Evolutionary conservation across 2,329 filamentous ascomycete genomes (phyloP).

Genomic region (Aulographum hederae): DNA sequence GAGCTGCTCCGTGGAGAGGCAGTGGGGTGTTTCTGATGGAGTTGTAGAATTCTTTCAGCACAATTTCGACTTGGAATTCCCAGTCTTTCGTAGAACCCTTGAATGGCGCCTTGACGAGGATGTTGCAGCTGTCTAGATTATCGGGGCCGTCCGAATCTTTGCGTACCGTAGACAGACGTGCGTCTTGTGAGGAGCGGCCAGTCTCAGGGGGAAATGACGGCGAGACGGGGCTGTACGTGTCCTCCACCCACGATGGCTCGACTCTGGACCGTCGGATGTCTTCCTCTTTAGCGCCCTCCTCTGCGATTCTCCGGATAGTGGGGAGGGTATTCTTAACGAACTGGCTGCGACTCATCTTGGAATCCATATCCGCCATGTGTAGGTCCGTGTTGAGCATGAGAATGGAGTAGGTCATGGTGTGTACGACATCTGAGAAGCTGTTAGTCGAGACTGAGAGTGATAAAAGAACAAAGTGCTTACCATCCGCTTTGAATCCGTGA

Average conservation of each 20-base stretch:
- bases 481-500: constrained; percentile 79
- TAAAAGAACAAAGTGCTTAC: constrained; percentile 30
- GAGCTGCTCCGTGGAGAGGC: constrained; percentile 59
- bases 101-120: constrained; percentile 61
- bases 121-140: constrained; percentile 41
- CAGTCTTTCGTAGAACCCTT: constrained; percentile 60
- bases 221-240: constrained; percentile 6
- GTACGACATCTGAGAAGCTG: constrained; percentile 57
- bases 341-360: constrained; percentile 87
- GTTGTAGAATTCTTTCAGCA: constrained; percentile 78
- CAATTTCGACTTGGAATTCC: constrained; percentile 78
- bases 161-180: constrained; percentile 10
- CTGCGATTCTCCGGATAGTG: constrained; percentile 60
- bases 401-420: constrained; percentile 93
- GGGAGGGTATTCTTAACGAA: constrained; percentile 95
- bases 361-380: constrained; percentile 84
- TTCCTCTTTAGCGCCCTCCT: constrained; percentile 51
- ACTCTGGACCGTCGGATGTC: too few relatives aligned
- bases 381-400: constrained; percentile 91
- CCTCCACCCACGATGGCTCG: constrained; percentile 9
- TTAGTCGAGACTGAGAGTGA: background rate
- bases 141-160: background rate
- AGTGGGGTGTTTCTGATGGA: constrained; percentile 79
- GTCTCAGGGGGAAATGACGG: constrained; percentile 13
- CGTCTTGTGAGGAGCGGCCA: background rate